Evolutionary conservation across 208 protist genomes (phyloP), one percentile per base, ranked within the genome.

Genomic region (Lotmaria passim): DNA sequence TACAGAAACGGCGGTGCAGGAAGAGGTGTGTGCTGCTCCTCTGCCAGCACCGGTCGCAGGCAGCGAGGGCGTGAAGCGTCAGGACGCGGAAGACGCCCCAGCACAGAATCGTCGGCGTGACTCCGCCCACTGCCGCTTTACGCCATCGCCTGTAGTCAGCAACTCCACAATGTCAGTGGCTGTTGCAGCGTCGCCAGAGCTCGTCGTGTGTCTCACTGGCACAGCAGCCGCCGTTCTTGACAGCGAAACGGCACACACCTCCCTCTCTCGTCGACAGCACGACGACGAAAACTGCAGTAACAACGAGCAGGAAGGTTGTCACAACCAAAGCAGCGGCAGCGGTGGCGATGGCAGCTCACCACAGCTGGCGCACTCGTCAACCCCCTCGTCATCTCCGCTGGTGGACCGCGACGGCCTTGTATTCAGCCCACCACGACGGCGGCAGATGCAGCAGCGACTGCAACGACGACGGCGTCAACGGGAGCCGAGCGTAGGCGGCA

Each of bases 341-440:
- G 8, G 17, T 14, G 17, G 28, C 52, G 19, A 41, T 41, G 14
- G 8, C 52, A 19, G n/a, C 12, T 7, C 23, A 23, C 23, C 11
- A 15, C 23, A 17, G 10, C 19, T 41, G 38, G 38, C 53, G 43
- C 19, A 43, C n/a, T 17, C 31, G 43, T 57, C 38, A 46, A 19
- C 33, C 28, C n/a, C 47, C 24, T 64, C 62, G 23, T 26, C 51
- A 39, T 64, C 38, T 24, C 51, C 61, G 14, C 34, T 55, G 19
- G 38, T 21, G 38, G 58, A 66, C 21, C n/a, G 24, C n/a, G 72
- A 81, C 26, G 79, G 79, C 3, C 69, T 84, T 26, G 79, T 84
- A 12, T 71, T 78, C 52, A 84, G 74, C 33, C 79, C 79, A 44
- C 34, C 56, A 23, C 63, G 55, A 2, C 71, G 17, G 53, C 71